Conservation (phyloP, 2,329 filamentous ascomycete species). For the Cladobotryum protrusum region DNA sequence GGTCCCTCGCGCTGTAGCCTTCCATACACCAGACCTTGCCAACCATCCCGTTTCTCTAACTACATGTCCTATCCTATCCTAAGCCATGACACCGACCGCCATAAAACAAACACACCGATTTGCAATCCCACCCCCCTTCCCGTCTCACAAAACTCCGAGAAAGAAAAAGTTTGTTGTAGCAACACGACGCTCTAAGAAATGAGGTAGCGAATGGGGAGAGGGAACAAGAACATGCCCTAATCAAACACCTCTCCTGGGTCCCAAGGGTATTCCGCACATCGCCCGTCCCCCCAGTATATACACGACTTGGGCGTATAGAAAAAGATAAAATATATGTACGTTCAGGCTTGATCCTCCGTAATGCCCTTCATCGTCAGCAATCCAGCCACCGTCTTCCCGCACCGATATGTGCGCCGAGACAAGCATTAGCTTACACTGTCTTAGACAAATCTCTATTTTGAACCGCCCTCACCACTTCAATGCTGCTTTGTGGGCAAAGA, state of each 20-base stretch:
- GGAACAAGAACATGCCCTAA: constrained; percentile 7
- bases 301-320: neutral
- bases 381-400: neutral
- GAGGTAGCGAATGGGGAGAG: constrained; percentile 4
- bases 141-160: no score
- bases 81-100: no score
- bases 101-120: no score
- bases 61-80: no score
- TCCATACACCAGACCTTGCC: no score
- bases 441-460: neutral
- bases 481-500: neutral
- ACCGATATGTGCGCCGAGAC: neutral
- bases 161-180: no score
- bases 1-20: no score
- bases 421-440: neutral
- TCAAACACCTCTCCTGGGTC: constrained; percentile 5
- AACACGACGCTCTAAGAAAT: neutral
- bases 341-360: neutral
- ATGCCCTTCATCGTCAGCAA: neutral
- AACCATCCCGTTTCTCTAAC: no score
- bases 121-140: no score
- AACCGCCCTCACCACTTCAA: neutral
- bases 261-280: constrained; percentile 11
- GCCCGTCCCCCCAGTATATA: constrained; percentile 10
- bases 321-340: constrained; percentile 10